These are phyloP conservation scores for Fusarium falciforme DNA, from an alignment of 2,329 filamentous ascomycete genomes.

Conservation along the genomic window DNA sequence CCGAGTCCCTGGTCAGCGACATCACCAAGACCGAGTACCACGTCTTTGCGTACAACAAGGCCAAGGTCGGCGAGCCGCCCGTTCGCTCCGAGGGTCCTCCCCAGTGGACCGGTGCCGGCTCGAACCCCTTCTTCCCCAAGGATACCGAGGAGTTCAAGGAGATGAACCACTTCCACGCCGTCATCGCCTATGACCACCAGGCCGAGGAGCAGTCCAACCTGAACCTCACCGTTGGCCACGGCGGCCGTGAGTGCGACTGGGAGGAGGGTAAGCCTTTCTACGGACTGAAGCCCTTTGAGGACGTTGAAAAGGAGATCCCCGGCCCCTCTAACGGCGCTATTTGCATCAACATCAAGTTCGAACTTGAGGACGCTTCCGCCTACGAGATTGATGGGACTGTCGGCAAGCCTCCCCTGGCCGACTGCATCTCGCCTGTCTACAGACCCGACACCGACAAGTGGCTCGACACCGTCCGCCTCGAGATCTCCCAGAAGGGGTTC, in stretches of 20 bases:
- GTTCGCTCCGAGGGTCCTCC: conserved; percentile 6
- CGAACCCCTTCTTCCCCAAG: conserved; percentile 22
- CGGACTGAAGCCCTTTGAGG: not conserved
- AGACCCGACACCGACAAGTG: not conserved
- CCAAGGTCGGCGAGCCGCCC: not conserved
- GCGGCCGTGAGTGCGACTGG: conserved; percentile 13
- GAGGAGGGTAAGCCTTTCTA: not conserved
- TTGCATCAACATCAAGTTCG: conserved; percentile 23
- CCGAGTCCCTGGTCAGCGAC: conserved; percentile 20
- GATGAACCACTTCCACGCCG: conserved; percentile 24
- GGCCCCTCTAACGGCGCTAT: conserved; percentile 17
- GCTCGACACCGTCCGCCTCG: conserved; percentile 34
- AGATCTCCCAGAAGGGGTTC: conserved; percentile 21
- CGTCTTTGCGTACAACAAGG: conserved; percentile 18
- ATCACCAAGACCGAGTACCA: conserved; percentile 16
- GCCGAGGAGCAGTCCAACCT: not conserved
- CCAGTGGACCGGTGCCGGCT: conserved; percentile 4
- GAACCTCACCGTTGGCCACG: conserved; percentile 14
- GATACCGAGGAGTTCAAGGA: not conserved
- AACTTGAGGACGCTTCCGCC: not conserved
- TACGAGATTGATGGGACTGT: not conserved
- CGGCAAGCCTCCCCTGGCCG: not conserved
- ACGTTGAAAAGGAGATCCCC: not conserved
- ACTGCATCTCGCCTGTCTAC: not conserved
- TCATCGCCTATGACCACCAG: conserved; percentile 5